Evolutionary conservation across 192 early-diverging fungal genomes (phyloP), one percentile per base, ranked within the genome.

Genomic region (Coemansia sp.): DNA sequence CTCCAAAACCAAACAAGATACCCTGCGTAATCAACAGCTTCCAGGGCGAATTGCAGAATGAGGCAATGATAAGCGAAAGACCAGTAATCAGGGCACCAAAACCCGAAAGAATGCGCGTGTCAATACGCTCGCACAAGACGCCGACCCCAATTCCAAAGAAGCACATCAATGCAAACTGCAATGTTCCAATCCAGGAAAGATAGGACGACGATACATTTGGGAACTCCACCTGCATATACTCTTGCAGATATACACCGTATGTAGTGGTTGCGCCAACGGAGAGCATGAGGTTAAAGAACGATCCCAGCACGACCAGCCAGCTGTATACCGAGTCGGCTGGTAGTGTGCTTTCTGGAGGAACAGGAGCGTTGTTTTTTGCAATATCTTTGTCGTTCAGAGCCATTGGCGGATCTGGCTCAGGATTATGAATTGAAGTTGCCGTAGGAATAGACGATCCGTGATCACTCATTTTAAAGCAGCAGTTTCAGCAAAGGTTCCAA

Each of bases 11-110:
- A 71, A 87, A 86, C 56, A 93, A 44, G 22, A 90, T 54, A 10
- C 87, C 87, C 62, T 91, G 89, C 5, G 89, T 83, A 22, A 89
- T 55, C 30, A 87, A 70, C 19, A 91, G 65, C 38, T 88, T 84
- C 85, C 84, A 85, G 1, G 84, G 62, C 27, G 73, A 40, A 15
- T 65, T 66, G 55, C 72, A 63, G 15, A 65, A 58, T 18, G 64
- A 67, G 3, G 71, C 59, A 13, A 58, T 49, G 7, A 73, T 50
- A 21, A 67, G 38, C 12, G 60, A 34, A 5, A 60, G 27, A 0
- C 57, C 62, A 17, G 37, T 57, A 18, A 73, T 25, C 48, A 67
- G 7, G 0, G 58, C 49, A 11, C 71, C 71, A 19, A 59, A 27
- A 3, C 17, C 40, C n/a, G 43, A 25, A 25, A 67, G n/a, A 5